These are phyloP conservation scores for Chimonanthus praecox DNA, from an alignment of 164 flowering plant species.

Conservation along the genomic window DNA sequence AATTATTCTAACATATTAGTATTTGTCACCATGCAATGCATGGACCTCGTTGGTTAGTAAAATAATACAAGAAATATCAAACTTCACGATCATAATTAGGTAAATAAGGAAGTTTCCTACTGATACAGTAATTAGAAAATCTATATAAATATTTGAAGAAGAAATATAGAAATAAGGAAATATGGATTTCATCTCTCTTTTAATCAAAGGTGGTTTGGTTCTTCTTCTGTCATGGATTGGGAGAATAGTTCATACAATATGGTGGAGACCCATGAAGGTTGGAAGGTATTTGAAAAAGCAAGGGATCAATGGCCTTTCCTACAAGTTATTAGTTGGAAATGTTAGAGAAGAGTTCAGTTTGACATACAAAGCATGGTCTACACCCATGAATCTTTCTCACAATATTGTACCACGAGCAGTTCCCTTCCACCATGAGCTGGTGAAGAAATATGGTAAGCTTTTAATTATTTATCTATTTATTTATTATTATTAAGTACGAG, in stretches of 20 bases:
- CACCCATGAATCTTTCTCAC: conserved; percentile 15
- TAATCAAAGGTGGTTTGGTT: neutral
- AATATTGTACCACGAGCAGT: conserved; percentile 9
- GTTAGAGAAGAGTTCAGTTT: neutral
- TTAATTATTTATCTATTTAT: too few relatives aligned
- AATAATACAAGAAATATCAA: too few relatives aligned
- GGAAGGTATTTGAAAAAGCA: conserved; percentile 5
- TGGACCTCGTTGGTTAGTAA: too few relatives aligned
- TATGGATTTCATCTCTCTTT: neutral
- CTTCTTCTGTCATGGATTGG: neutral
- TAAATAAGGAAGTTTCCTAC: too few relatives aligned
- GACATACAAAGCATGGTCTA: conserved; percentile 4
- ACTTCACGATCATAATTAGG: too few relatives aligned
- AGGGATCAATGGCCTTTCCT: conserved; percentile 13
- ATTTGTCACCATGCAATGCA: too few relatives aligned
- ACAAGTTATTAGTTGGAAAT: conserved; percentile 7
- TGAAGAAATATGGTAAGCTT: conserved; percentile 13
- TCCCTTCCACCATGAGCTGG: conserved; percentile 6
- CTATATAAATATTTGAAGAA: too few relatives aligned
- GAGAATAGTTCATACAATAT: neutral
- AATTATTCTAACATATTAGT: too few relatives aligned
- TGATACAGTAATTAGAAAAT: too few relatives aligned
- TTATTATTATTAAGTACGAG: neutral
- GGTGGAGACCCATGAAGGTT: conserved; percentile 3
- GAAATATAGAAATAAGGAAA: too few relatives aligned